Base-by-base conservation (phyloP, 2,329 filamentous ascomycete genomes). In the Colletotrichum tanaceti region DNA sequence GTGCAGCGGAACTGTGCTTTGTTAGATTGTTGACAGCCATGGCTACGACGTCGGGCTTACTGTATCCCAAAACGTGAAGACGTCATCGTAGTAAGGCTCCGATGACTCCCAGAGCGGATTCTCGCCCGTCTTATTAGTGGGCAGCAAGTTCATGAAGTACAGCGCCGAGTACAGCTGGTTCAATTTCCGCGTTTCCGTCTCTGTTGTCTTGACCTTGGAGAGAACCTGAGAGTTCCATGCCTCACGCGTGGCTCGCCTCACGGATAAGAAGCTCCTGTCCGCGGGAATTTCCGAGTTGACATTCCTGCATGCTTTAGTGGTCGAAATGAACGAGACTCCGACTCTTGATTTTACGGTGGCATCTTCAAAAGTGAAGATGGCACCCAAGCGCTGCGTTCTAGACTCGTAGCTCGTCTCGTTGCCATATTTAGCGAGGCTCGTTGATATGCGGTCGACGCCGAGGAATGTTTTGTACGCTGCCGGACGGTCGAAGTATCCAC, bases 21-120 rank as follows among this genome's bases (percentile, higher is more conserved):
- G 10, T 41, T 6, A 22, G 20, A 52, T 3, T 20, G 24, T 22
- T 22, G 24, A 9, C 44, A 4, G 6, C 3, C 9, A 13, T 5
- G 11, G 22, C 20, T 24, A 47, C 41, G 54, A 44, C 28, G 18
- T 11, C n/a, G 11, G 20, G 60, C 72, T 59, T 62, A 76, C 72
- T 32, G 74, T 78, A 67, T 88, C 86, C 90, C 91, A 93, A 24
- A 90, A 84, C 0, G 90, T 92, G 73, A 91, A 92, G 18, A 90
- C 87, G 67, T 93, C 90, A 67, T 91, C 88, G 73, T 91, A 93
- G 73, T 91, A 92, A 1, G 90, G 90, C 75, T 93, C 90, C 0
- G 75, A 73, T 1, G 87, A 89, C 1, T 79, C 75, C 90, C 90
- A 93, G 0, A 83, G 77, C 0, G 90, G 90, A 68, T 92, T 93